A percentile compares a stretch with the other conserved stretches of the same genome.
Evolutionary conservation across 257 asterid species (phyloP).

Genomic region (Capsicum pubescens): DNA sequence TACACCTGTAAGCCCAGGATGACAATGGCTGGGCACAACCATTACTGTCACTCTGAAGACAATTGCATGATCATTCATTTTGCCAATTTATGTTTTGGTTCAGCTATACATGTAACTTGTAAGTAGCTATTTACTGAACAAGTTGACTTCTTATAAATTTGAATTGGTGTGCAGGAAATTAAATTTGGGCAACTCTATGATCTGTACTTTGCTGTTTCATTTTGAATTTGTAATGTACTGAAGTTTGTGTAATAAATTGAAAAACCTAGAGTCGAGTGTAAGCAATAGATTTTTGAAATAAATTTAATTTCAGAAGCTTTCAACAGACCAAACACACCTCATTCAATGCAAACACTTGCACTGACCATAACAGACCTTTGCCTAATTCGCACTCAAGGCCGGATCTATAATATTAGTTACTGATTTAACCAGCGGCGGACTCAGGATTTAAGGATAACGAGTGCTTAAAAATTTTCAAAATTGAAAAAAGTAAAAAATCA

Average conservation of each 20-base stretch:
- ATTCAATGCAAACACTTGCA: constrained; percentile 22
- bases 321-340: neutral
- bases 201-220: neutral
- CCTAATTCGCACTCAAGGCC: neutral
- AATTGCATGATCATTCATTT: constrained; percentile 25
- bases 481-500: too few species aligned
- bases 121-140: neutral
- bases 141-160: constrained; percentile 5
- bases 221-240: constrained; percentile 21
- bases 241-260: constrained; percentile 11
- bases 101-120: neutral
- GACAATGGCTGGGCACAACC: too few species aligned
- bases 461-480: too few species aligned
- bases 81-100: constrained; percentile 24
- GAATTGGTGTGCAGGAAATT: neutral
- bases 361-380: neutral
- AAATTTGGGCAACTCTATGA: constrained; percentile 23
- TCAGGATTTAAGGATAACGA: too few species aligned
- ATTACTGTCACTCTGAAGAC: neutral
- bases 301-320: constrained; percentile 14
- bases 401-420: neutral
- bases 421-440: neutral
- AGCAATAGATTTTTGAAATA: neutral
- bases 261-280: constrained; percentile 21
- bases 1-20: neutral